Base-by-base conservation (phyloP, 768 basidiomycete genomes). In the Suillus hirtellus region DNA sequence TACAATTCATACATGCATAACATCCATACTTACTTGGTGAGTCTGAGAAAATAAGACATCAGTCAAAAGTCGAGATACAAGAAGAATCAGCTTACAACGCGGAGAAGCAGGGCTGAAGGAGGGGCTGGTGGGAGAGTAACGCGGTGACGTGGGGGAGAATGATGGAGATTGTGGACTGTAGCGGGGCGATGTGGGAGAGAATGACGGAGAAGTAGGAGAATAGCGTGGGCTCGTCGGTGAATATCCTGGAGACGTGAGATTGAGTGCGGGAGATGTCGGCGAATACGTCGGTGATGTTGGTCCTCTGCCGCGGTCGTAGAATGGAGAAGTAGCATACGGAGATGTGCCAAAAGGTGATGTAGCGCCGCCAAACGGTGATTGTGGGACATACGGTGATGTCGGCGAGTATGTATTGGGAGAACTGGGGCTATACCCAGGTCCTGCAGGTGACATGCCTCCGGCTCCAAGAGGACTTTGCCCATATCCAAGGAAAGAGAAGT, bases 41-140 rank as follows among this genome's bases (percentile, higher is more conserved):
- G 76, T 93, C 91, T 92, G 68, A 35, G 68, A 62, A 67, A 34
- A 38, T 46, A 59, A 60, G 54, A 11, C 12, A 49, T 59, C 34
- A 49, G 47, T 27, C 47, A 49, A 24, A 49, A 12, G 14, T 24
- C 21, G 14, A 24, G 12, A 15, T 49, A 14, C 47, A 12, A 49
- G 47, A 8, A 49, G 24, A 49, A 15, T 24, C 14, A 14, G 80
- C 89, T 79, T 79, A 92, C 90, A 93, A 73, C 90, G 83, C 12
- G 94, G 95, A n/a, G 93, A 94, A n/a, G 92, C 88, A 27, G 93
- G 93, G 67, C 91, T 93, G 81, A 95, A 96, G 0, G 90, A 92
- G 0, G 95, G 95, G 71, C 90, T 92, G 37, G 93, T 90, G 1
- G 94, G 94, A 12, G 93, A 94, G 72, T 93, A 94, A 1, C 89